Conservation (phyloP, 495 filamentous ascomycete species). For the Antarctomyces pellizariae region DNA sequence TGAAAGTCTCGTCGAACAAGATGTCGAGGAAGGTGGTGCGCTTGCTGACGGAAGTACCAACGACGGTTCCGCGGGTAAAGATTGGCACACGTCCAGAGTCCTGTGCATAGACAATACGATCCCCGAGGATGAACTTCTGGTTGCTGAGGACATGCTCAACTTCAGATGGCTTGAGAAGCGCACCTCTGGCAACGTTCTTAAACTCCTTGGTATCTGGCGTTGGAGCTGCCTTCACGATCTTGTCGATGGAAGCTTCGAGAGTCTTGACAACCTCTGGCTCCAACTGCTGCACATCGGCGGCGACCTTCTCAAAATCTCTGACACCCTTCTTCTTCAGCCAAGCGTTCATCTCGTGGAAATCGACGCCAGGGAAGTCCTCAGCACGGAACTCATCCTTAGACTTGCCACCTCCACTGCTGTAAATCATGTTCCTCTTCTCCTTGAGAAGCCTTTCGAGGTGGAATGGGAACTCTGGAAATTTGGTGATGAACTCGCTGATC, state of each 20-base stretch:
- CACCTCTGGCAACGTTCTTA: slow-evolving; percentile 57
- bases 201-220: slow-evolving; percentile 37
- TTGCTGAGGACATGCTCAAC: slow-evolving; percentile 74
- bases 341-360: slow-evolving; percentile 80
- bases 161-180: slow-evolving; percentile 73
- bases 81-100: slow-evolving; percentile 90
- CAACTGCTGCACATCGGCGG: slow-evolving; percentile 84
- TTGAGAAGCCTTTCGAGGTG: slow-evolving; percentile 57
- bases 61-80: slow-evolving; percentile 71
- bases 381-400: slow-evolving; percentile 22
- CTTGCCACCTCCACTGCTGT: no score
- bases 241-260: slow-evolving; percentile 58
- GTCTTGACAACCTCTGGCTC: slow-evolving; percentile 70
- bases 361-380: slow-evolving; percentile 39
- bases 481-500: slow-evolving; percentile 70
- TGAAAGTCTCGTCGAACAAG: slow-evolving; percentile 83
- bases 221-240: slow-evolving; percentile 23
- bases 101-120: slow-evolving; percentile 80
- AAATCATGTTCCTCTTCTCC: no score
- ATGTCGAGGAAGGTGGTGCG: slow-evolving; percentile 68
- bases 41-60: slow-evolving; percentile 70
- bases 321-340: slow-evolving; percentile 84
- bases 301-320: slow-evolving; percentile 78
- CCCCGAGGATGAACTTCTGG: slow-evolving; percentile 67
- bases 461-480: slow-evolving; percentile 85